A percentile compares a stretch with the other conserved stretches of the same genome.
Evolutionary conservation across 345 rosid species (phyloP).

Genomic region (Carallia brachiata): DNA sequence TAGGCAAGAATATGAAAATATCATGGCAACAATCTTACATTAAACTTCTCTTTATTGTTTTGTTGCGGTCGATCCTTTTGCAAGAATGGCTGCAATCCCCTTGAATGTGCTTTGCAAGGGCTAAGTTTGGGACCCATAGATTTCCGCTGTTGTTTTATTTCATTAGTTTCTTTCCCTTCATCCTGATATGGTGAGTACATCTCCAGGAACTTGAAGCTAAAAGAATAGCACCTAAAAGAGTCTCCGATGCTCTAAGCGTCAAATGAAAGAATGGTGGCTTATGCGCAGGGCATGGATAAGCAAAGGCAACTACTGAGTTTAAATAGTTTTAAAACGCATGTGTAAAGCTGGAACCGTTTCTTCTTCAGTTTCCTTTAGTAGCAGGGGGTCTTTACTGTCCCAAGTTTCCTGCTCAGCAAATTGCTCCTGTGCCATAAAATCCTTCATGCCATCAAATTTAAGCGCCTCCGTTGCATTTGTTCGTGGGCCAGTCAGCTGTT

Average conservation of each 20-base stretch:
- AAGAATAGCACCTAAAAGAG: neutral
- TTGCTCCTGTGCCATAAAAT: neutral
- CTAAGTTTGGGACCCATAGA: neutral
- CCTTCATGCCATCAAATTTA: too few relatives aligned
- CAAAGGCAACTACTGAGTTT: constrained; percentile 5
- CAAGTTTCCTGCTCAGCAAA: constrained; percentile 5
- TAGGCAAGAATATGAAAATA: too few relatives aligned
- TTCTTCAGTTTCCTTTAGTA: neutral
- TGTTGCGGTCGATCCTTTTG: neutral
- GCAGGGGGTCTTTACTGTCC: neutral
- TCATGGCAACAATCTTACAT: too few relatives aligned
- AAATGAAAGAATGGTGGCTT: constrained; percentile 1
- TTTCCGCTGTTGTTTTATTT: neutral
- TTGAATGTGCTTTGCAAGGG: neutral
- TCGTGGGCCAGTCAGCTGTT: too few relatives aligned
- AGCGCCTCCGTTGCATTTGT: too few relatives aligned
- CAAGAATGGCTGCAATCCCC: neutral
- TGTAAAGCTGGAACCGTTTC: constrained; percentile 3
- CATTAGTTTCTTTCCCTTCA: neutral
- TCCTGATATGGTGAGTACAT: neutral
- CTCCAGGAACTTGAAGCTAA: constrained; percentile 33
- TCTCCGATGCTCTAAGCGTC: neutral
- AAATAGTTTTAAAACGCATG: neutral
- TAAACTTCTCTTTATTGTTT: neutral
- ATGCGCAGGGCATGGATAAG: neutral